Evolutionary conservation across 2,329 filamentous ascomycete genomes (phyloP).

Genomic region (Dryadomyces quercivorus): DNA sequence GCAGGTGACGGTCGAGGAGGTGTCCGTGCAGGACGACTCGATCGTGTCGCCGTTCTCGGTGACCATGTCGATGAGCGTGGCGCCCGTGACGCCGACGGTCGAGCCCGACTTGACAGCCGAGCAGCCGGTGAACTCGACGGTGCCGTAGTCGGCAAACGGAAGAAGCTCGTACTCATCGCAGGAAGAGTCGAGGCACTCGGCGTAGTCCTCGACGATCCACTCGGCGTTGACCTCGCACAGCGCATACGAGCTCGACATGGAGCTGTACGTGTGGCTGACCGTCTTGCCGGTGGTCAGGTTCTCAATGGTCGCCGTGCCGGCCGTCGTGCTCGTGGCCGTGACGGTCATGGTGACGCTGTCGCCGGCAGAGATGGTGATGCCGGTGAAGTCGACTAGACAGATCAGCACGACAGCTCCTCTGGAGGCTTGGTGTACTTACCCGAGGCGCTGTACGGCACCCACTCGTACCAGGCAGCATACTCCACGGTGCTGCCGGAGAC

Average conservation of each 20-base stretch:
- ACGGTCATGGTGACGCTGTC: slow-evolving; percentile 18
- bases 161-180: slow-evolving; percentile 9
- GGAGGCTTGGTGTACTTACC: too few relatives aligned
- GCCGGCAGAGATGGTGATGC: slow-evolving; percentile 16
- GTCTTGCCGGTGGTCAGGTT: slow-evolving; percentile 28
- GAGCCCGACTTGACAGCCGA: slow-evolving; percentile 19
- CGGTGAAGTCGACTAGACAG: slow-evolving; percentile 10
- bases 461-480: slow-evolving; percentile 20
- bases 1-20: slow-evolving; percentile 1
- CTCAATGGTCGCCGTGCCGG: slow-evolving; percentile 13
- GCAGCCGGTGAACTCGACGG: slow-evolving; percentile 22
- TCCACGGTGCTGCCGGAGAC: slow-evolving; percentile 2
- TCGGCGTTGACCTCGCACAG: slow-evolving; percentile 19
- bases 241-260: slow-evolving; percentile 19
- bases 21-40: neutral
- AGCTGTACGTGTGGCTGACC: slow-evolving; percentile 28
- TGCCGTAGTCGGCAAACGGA: slow-evolving; percentile 16
- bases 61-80: slow-evolving; percentile 25
- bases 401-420: too few relatives aligned
- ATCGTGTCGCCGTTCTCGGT: neutral
- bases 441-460: slow-evolving; percentile 19
- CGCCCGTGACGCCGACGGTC: slow-evolving; percentile 21
- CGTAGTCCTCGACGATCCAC: slow-evolving; percentile 21
- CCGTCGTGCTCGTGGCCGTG: slow-evolving; percentile 10
- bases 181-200: slow-evolving; percentile 9